Evolutionary conservation across 1,284 basidiomycete genomes (phyloP).

Genomic region (Cerioporus squamosus): DNA sequence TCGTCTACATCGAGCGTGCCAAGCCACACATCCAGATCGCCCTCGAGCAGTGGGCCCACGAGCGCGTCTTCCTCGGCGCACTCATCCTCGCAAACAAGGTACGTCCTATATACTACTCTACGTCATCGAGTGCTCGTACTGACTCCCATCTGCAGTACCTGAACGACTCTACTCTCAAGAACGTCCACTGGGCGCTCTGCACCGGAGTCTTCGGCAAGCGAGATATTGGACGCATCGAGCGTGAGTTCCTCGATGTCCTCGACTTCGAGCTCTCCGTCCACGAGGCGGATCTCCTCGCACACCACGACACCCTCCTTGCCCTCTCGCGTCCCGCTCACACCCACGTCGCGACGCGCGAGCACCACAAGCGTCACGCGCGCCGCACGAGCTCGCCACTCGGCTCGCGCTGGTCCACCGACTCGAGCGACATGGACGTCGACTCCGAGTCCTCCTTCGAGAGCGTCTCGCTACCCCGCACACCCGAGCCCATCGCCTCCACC

Average conservation of each 20-base stretch:
- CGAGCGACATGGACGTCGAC: constrained; percentile 32
- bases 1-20: constrained; percentile 74
- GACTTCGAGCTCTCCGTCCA: constrained; percentile 68
- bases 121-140: constrained; percentile 16
- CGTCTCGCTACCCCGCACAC: constrained; percentile 30
- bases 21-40: constrained; percentile 76
- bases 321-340: constrained; percentile 31
- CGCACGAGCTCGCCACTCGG: constrained; percentile 24
- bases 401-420: constrained; percentile 33
- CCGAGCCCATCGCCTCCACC: constrained; percentile 22
- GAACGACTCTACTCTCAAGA: constrained; percentile 78
- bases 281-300: constrained; percentile 65
- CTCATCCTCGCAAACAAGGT: constrained; percentile 77
- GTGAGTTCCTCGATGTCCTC: constrained; percentile 77
- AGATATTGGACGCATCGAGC: constrained; percentile 76
- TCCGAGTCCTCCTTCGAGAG: constrained; percentile 31
- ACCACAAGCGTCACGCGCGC: constrained; percentile 20
- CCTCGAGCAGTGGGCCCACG: constrained; percentile 78
- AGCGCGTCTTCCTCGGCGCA: constrained; percentile 75
- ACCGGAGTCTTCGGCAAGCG: constrained; percentile 80
- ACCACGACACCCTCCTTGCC: constrained; percentile 59
- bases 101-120: constrained; percentile 29
- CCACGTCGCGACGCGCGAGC: constrained; percentile 22
- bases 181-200: constrained; percentile 78
- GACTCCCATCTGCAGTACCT: constrained; percentile 52